These are phyloP conservation scores for Zelonia costaricensis DNA, from an alignment of 208 protist genomes.

Conservation along the genomic window DNA sequence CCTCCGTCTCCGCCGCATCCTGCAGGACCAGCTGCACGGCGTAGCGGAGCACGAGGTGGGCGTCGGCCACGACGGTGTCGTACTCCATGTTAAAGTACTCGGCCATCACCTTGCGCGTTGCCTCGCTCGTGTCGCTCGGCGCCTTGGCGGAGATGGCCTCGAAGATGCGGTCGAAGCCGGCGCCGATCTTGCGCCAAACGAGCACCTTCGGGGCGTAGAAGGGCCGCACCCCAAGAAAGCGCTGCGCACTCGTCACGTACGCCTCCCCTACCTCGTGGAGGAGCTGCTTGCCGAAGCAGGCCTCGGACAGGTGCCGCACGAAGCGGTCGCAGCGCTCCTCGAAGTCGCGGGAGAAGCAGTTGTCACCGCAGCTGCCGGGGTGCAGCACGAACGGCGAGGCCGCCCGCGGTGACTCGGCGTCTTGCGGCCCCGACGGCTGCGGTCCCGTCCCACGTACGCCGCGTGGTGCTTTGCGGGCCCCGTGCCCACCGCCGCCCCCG, in stretches of 20 bases:
- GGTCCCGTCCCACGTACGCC: too few relatives aligned
- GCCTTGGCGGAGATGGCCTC: conserved; percentile 52
- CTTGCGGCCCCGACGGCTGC: neutral
- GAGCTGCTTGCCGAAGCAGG: conserved; percentile 81
- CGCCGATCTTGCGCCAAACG: conserved; percentile 60
- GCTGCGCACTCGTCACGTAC: conserved; percentile 75
- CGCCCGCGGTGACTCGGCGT: neutral
- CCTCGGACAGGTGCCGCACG: conserved; percentile 48
- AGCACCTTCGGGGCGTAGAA: conserved; percentile 85
- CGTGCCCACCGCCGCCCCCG: conserved; percentile 15
- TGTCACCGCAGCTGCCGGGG: conserved; percentile 64
- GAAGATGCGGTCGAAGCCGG: conserved; percentile 65
- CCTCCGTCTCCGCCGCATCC: conserved; percentile 54
- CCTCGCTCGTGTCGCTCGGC: conserved; percentile 28
- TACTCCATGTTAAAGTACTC: conserved; percentile 91
- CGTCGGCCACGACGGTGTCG: conserved; percentile 75
- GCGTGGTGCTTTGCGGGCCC: too few relatives aligned
- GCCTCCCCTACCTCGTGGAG: conserved; percentile 78
- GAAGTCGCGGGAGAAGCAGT: conserved; percentile 81
- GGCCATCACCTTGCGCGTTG: conserved; percentile 55
- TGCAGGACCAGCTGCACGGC: conserved; percentile 74
- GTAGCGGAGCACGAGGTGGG: conserved; percentile 61
- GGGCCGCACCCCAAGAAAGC: conserved; percentile 73
- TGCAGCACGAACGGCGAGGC: conserved; percentile 43
- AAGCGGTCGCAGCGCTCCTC: conserved; percentile 71